These are phyloP conservation scores for Rhizophagus sp. DNA, from an alignment of 192 early-diverging fungal genomes.

Conservation along the genomic window DNA sequence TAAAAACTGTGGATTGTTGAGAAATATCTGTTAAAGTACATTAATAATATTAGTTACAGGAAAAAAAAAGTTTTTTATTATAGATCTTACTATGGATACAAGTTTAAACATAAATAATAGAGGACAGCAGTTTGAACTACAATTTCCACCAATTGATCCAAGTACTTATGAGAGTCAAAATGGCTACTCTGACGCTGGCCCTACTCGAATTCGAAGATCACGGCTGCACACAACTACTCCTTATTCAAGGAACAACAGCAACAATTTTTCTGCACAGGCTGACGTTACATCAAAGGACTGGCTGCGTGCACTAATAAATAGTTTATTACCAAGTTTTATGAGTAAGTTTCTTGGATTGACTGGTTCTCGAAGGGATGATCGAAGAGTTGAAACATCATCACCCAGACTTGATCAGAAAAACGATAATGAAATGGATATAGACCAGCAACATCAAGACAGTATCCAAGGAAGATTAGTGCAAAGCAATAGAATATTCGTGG, in stretches of 20 bases:
- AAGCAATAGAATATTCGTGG: background rate
- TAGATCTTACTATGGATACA: background rate
- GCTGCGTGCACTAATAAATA: background rate
- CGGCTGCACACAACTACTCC: background rate
- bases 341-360: background rate
- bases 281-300: background rate
- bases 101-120: background rate
- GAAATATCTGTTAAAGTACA: background rate
- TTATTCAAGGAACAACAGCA: background rate
- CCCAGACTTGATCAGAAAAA: background rate
- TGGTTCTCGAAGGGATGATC: background rate
- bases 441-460: background rate
- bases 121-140: background rate
- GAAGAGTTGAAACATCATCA: background rate
- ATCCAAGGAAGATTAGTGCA: background rate
- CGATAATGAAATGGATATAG: background rate
- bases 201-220: background rate
- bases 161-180: background rate
- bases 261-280: background rate
- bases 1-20: background rate
- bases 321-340: background rate
- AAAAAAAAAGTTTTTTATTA: background rate
- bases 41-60: background rate
- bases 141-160: background rate
- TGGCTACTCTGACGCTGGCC: background rate